Base-by-base conservation (phyloP, 768 basidiomycete genomes). In the Tubosaeta sp. region DNA sequence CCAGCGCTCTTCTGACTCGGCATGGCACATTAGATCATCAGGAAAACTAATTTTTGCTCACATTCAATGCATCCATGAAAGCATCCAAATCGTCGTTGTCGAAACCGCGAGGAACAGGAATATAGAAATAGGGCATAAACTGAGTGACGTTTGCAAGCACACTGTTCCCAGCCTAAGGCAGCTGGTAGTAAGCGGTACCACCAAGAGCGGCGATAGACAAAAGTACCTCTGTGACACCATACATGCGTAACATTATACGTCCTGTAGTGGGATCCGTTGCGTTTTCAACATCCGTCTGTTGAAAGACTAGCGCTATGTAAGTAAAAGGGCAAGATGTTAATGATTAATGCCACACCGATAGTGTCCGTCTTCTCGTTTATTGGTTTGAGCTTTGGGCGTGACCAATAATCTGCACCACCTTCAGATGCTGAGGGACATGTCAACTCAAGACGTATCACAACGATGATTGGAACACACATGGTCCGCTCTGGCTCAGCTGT, bases 211-310 rank as follows among this genome's bases (percentile, higher is more conserved):
- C 4, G 5, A 35, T 43, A 31, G 32, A 50, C 46, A 31, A 48
- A 48, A 54, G 69, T 46, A 89, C 93, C 75, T 94, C 77, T 2
- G 93, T 97, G 8, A 97, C 88, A 34, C 97, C 97, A 67, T 86
- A 98, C 75, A 97, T 83, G 46, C 93, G 78, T 14, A 83, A 60
- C 50, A 72, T 69, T 5, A 83, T 71, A 11, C 59, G 70, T 9
- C 76, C 74, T 3, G 71, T 70, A 4, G 65, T 66, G 7, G 63
- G 63, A 31, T 79, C 78, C 5, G 71, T 71, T 12, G 84, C 77
- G 51, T 85, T 79, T 57, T 95, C 92, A 8, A 98, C 78, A 57
- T 98, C 97, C 53, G 95, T 95, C 69, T 98, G 97, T 67, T 99
- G 97, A 62, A 98, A 98, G 16, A 88, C 92, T 95, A 32, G 27